phyloP scores from a whole-genome alignment of 108 stramenopile species.

The Phaeodactylum tricornutum region DNA sequence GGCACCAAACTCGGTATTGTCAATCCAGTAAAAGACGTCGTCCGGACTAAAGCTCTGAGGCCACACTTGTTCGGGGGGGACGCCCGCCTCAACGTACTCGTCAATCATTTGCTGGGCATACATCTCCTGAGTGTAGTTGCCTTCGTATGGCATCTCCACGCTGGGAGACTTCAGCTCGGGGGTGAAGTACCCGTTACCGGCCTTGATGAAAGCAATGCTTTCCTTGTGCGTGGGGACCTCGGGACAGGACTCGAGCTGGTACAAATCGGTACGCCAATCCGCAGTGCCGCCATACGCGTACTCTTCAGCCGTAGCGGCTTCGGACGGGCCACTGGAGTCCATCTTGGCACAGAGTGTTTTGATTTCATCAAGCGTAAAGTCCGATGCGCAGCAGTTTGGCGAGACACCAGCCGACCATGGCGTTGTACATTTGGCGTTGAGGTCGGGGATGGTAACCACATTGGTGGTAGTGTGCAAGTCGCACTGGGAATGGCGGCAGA shows the following conservation, averaged over 20 bases:
- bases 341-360: conserved; percentile 67
- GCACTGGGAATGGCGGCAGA: conserved; percentile 65
- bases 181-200: conserved; percentile 45
- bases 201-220: conserved; percentile 39
- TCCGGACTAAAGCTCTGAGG: conserved; percentile 33
- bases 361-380: conserved; percentile 61
- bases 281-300: conserved; percentile 46
- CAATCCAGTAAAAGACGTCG: conserved; percentile 42
- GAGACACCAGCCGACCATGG: conserved; percentile 30
- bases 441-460: conserved; percentile 19
- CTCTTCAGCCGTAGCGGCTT: conserved; percentile 26
- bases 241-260: conserved; percentile 37
- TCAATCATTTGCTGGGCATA: conserved; percentile 56
- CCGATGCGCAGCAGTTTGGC: conserved; percentile 51
- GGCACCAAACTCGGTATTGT: conserved; percentile 39
- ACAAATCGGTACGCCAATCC: conserved; percentile 46
- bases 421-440: conserved; percentile 55
- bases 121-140: conserved; percentile 41
- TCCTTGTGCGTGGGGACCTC: conserved; percentile 51
- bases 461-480: conserved; percentile 67
- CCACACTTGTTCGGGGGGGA: conserved; percentile 38
- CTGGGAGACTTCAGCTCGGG: conserved; percentile 52
- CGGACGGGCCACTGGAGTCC: conserved; percentile 32
- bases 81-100: conserved; percentile 46
- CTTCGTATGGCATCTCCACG: conserved; percentile 64